phyloP scores from a whole-genome alignment of 2,329 filamentous ascomycete genomes.

The Fusarium dlaminii region DNA sequence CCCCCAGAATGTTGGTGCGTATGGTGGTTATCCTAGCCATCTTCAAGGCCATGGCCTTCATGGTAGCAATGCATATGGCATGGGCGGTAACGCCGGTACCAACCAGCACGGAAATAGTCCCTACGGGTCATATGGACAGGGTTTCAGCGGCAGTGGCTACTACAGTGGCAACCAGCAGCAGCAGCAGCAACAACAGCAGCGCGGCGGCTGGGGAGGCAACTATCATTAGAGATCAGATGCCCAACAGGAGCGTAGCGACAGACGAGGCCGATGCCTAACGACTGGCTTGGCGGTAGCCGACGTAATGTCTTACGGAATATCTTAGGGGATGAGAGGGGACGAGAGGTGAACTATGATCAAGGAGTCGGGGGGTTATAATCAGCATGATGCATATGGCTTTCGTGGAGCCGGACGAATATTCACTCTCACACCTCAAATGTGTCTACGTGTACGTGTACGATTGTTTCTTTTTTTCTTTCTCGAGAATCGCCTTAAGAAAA shows the following conservation, averaged over 20 bases:
- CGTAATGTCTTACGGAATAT: conserved; percentile 22
- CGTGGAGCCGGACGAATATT: conserved; percentile 40
- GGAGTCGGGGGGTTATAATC: conserved; percentile 44
- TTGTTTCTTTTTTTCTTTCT: conserved; percentile 46
- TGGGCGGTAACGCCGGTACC: conserved; percentile 60
- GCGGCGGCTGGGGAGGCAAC: conserved; percentile 68
- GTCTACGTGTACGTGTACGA: conserved; percentile 53
- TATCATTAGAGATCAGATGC: conserved; percentile 56
- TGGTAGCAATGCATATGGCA: conserved; percentile 64
- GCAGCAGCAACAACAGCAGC: conserved; percentile 52
- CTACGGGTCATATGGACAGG: conserved; percentile 63
- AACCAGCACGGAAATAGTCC: conserved; percentile 63
- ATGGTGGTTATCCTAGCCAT: conserved; percentile 66
- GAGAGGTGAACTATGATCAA: conserved; percentile 30
- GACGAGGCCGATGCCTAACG: neutral
- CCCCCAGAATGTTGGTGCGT: conserved; percentile 64
- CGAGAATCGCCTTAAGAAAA: conserved; percentile 46
- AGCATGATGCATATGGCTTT: conserved; percentile 44
- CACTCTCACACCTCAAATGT: conserved; percentile 42
- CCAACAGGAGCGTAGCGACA: neutral
- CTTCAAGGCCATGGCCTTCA: conserved; percentile 63
- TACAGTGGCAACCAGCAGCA: conserved; percentile 51
- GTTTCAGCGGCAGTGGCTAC: conserved; percentile 59
- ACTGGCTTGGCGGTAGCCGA: conserved; percentile 38
- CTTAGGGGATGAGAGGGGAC: conserved; percentile 34